A percentile compares a stretch with the other conserved stretches of the same genome.
phyloP scores from a whole-genome alignment of 129 eudicot species.

The Arctium minus region DNA sequence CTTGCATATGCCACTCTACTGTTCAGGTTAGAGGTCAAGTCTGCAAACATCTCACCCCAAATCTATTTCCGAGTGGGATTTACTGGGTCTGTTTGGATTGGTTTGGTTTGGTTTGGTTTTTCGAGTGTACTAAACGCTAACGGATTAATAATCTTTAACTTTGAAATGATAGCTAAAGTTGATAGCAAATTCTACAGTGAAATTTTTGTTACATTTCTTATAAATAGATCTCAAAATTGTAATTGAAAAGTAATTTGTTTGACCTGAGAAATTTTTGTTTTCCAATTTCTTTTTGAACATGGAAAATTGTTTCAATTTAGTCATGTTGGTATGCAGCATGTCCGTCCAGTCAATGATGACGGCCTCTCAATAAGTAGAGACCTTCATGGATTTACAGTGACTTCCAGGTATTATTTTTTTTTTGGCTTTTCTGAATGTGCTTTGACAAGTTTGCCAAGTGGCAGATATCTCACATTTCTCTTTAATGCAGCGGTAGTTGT shows the following conservation, averaged over 20 bases:
- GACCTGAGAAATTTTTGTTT: neutral
- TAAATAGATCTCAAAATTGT: neutral
- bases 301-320: neutral
- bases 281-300: neutral
- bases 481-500: constrained; percentile 67
- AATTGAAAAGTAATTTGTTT: neutral
- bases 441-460: neutral
- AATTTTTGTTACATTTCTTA: constrained; percentile 1
- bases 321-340: constrained; percentile 60
- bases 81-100: neutral
- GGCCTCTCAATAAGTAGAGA: constrained; percentile 82
- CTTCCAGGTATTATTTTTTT: constrained; percentile 58
- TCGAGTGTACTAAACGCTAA: neutral
- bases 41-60: neutral
- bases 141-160: neutral
- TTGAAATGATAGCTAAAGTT: neutral
- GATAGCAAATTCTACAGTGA: neutral
- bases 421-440: constrained; percentile 12
- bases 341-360: constrained; percentile 78
- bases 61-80: neutral
- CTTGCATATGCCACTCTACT: neutral
- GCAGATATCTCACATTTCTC: neutral
- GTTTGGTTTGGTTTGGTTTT: neutral
- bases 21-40: neutral
- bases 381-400: constrained; percentile 85